phyloP scores from a whole-genome alignment of 164 flowering plant species.

The Buxus sempervirens region DNA sequence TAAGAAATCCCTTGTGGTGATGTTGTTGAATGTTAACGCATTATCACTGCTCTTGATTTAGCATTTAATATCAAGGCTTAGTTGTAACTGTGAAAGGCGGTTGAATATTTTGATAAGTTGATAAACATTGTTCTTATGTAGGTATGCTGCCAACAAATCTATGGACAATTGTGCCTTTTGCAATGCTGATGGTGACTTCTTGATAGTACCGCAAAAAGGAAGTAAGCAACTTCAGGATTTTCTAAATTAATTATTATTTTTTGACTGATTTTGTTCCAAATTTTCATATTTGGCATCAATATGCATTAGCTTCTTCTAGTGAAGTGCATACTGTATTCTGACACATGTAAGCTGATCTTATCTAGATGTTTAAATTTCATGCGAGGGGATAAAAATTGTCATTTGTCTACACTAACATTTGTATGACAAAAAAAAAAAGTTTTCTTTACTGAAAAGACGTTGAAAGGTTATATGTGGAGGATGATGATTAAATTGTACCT shows the following conservation, averaged over 20 bases:
- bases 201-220: conserved; percentile 92
- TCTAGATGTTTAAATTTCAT: background rate
- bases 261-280: background rate
- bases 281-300: background rate
- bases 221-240: conserved; percentile 46
- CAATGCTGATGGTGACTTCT: conserved; percentile 96
- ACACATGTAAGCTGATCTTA: too few relatives aligned
- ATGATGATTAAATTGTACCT: background rate
- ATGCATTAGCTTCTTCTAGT: background rate
- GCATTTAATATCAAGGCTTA: background rate
- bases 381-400: too few relatives aligned
- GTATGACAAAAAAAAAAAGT: background rate
- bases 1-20: too few relatives aligned
- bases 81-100: background rate
- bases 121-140: conserved; percentile 25
- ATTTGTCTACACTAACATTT: background rate
- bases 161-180: conserved; percentile 90
- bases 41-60: background rate
- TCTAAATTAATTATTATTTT: background rate
- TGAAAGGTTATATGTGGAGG: background rate
- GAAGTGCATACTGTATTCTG: background rate
- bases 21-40: background rate
- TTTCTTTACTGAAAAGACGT: background rate
- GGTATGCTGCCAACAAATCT: conserved; percentile 90
- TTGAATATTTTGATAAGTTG: conserved; percentile 4